phyloP scores from a whole-genome alignment of 2,329 filamentous ascomycete species.

The Aspergillus uvarum region DNA sequence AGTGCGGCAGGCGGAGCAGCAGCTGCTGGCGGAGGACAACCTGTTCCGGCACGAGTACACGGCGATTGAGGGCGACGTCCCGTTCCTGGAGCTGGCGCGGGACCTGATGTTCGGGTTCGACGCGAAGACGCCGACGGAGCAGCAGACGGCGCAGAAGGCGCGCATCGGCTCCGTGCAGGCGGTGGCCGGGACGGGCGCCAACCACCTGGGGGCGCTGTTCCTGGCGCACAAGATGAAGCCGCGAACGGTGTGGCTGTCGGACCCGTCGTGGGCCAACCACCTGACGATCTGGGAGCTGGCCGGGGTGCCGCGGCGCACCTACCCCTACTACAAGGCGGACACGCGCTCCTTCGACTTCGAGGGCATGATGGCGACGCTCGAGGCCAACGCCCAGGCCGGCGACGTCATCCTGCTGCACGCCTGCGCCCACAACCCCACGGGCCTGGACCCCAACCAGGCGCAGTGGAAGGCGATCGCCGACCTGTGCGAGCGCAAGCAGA shows the following conservation, averaged over 20 bases:
- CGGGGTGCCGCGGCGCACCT: constrained; percentile 76
- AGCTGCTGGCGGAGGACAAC: constrained; percentile 78
- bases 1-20: constrained; percentile 74
- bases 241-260: constrained; percentile 79
- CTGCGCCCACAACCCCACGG: constrained; percentile 97
- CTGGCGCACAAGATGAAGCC: constrained; percentile 79
- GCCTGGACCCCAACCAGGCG: constrained; percentile 84
- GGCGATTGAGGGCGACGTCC: constrained; percentile 80
- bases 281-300: constrained; percentile 79
- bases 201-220: constrained; percentile 89
- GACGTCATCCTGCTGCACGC: constrained; percentile 89
- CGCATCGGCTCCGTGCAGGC: constrained; percentile 75
- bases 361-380: constrained; percentile 76
- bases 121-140: constrained; percentile 54
- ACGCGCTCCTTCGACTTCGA: constrained; percentile 45
- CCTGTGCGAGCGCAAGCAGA: constrained; percentile 73
- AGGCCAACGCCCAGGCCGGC: constrained; percentile 76
- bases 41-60: constrained; percentile 96
- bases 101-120: constrained; percentile 70
- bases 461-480: constrained; percentile 89
- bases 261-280: constrained; percentile 97
- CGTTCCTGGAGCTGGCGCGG: constrained; percentile 82
- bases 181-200: constrained; percentile 92
- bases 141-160: constrained; percentile 38
- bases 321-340: constrained; percentile 84